phyloP scores from a whole-genome alignment of 2,329 filamentous ascomycete genomes.

The Macrophomina pseudophaseolina region DNA sequence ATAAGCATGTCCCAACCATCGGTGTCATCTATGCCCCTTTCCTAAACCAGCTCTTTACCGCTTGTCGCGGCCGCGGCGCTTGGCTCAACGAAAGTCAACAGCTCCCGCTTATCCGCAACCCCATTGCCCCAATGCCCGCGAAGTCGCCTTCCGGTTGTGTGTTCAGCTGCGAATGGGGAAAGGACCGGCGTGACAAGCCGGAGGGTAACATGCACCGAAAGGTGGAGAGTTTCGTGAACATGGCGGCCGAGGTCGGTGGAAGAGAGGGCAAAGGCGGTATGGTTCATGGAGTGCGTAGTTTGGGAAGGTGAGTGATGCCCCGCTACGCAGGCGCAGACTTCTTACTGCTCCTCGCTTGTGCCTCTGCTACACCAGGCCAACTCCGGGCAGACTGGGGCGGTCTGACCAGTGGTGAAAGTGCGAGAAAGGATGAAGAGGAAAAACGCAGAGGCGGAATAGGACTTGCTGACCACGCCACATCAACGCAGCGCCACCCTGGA shows the following conservation, averaged over 20 bases:
- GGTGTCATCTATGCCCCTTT: conserved; percentile 77
- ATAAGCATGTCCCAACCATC: conserved; percentile 65
- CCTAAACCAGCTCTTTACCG: conserved; percentile 70
- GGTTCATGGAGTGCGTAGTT: conserved; percentile 76
- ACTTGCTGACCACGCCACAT: not conserved
- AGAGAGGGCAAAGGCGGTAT: conserved; percentile 72
- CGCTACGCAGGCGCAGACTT: too few relatives aligned
- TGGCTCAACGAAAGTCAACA: conserved; percentile 69
- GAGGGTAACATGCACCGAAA: conserved; percentile 74
- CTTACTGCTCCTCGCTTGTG: not conserved
- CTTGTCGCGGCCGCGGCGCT: conserved; percentile 68
- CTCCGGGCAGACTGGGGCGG: not conserved
- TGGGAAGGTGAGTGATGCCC: conserved; percentile 57
- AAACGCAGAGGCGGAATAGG: not conserved
- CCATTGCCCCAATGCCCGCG: conserved; percentile 66
- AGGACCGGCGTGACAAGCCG: conserved; percentile 69
- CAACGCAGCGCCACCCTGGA: conserved; percentile 69
- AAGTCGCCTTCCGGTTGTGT: conserved; percentile 72
- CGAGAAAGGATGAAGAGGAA: not conserved
- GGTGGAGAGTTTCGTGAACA: conserved; percentile 75
- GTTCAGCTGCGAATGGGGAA: conserved; percentile 80
- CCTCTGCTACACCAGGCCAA: not conserved
- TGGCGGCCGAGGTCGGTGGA: conserved; percentile 70
- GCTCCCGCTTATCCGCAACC: conserved; percentile 68
- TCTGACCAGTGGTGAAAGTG: too few relatives aligned